These are phyloP conservation scores for Pestalotiopsis sp. DNA, from an alignment of 2,329 filamentous ascomycete genomes.

Conservation along the genomic window DNA sequence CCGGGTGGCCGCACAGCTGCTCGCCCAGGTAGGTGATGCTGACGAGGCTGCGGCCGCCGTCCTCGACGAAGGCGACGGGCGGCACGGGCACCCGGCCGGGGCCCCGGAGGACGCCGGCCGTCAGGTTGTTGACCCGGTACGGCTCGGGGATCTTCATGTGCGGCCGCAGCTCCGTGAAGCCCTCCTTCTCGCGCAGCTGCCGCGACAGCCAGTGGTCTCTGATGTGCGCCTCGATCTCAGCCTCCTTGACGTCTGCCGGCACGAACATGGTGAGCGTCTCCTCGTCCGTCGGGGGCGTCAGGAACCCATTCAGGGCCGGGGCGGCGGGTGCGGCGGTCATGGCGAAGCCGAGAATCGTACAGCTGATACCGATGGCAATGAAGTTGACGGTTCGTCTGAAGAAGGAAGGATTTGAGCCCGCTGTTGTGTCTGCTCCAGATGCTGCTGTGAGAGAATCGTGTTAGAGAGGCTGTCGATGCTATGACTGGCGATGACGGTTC, in stretches of 20 bases:
- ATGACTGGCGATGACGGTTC: not conserved
- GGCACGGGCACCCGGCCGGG: conserved; percentile 78
- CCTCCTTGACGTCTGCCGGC: conserved; percentile 55
- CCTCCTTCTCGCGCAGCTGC: conserved; percentile 67
- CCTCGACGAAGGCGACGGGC: conserved; percentile 76
- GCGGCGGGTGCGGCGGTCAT: conserved; percentile 59
- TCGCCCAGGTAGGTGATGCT: conserved; percentile 77
- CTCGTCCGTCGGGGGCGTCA: conserved; percentile 63
- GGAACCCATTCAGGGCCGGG: conserved; percentile 47
- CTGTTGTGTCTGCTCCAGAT: not conserved
- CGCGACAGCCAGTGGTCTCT: conserved; percentile 73
- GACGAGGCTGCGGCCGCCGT: conserved; percentile 69
- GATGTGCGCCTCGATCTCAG: conserved; percentile 73
- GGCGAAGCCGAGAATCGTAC: conserved; percentile 54
- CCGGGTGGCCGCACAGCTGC: conserved; percentile 85
- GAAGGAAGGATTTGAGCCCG: conserved; percentile 36
- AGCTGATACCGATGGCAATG: conserved; percentile 49
- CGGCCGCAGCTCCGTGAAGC: conserved; percentile 76
- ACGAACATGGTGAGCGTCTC: conserved; percentile 72
- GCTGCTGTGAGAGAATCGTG: not conserved
- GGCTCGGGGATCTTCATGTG: conserved; percentile 81
- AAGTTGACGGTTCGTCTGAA: conserved; percentile 48
- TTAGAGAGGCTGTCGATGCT: not conserved
- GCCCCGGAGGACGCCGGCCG: conserved; percentile 77
- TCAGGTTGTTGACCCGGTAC: conserved; percentile 76